These are phyloP conservation scores for Pichia inconspicua DNA, from an alignment of 1,139 yeast genomes.

Conservation along the genomic window DNA sequence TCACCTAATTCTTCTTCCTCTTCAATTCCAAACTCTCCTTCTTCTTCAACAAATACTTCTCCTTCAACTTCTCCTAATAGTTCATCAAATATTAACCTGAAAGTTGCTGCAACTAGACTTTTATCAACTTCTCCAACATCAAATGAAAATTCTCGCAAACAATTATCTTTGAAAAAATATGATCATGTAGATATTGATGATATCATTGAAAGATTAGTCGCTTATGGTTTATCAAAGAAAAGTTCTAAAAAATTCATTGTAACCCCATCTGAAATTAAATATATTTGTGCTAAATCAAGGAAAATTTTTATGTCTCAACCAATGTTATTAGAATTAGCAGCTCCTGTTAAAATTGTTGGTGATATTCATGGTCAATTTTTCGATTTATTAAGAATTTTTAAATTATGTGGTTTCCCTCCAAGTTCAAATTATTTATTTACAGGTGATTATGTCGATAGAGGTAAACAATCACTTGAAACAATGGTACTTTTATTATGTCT, in stretches of 20 bases:
- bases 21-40: slow-evolving; percentile 27
- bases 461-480: slow-evolving; percentile 76
- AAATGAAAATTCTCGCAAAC: background rate
- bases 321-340: slow-evolving; percentile 62
- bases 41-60: slow-evolving; percentile 6
- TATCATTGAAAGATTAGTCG: slow-evolving; percentile 47
- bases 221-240: slow-evolving; percentile 35
- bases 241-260: slow-evolving; percentile 38
- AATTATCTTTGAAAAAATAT: background rate
- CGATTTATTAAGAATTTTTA: slow-evolving; percentile 67
- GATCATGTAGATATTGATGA: slow-evolving; percentile 41
- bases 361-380: slow-evolving; percentile 82
- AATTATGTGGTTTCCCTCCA: slow-evolving; percentile 76
- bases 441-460: slow-evolving; percentile 85
- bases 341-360: slow-evolving; percentile 83
- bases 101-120: slow-evolving; percentile 3
- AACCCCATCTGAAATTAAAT: slow-evolving; percentile 31
- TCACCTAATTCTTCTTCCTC: slow-evolving; percentile 5
- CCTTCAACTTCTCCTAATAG: slow-evolving; percentile 6
- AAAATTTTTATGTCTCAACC: slow-evolving; percentile 73
- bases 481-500: slow-evolving; percentile 62
- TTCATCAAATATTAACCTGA: slow-evolving; percentile 11
- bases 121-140: slow-evolving; percentile 13
- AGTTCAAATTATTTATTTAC: slow-evolving; percentile 68
- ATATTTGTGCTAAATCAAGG: slow-evolving; percentile 58